Conservation (phyloP, 1,284 basidiomycete species). For the Grifola frondosa region DNA sequence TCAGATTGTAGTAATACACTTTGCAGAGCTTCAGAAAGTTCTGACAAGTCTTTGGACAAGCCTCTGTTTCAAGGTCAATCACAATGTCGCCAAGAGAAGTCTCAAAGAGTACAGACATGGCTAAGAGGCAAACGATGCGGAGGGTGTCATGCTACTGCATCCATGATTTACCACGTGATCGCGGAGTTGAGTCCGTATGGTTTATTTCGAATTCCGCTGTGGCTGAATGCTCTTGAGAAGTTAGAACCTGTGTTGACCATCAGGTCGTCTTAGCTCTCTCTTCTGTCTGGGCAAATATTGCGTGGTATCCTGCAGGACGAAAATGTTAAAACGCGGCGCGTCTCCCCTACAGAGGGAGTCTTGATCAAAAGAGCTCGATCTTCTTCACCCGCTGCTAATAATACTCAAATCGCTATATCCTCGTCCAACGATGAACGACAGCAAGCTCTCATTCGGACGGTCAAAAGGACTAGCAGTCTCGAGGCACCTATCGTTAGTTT, state of each 20-base stretch:
- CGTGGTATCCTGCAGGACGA: too few species aligned
- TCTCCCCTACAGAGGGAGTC: constrained; percentile 56
- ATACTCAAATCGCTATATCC: constrained; percentile 70
- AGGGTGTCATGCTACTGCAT: too few species aligned
- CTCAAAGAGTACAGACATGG: constrained; percentile 94
- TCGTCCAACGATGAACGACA: constrained; percentile 66
- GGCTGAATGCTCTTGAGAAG: too few species aligned
- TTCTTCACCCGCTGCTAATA: constrained; percentile 54
- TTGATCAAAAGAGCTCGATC: constrained; percentile 68
- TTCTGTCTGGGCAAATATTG: too few species aligned
- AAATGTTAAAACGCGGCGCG: constrained; percentile 67
- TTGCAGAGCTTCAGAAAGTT: constrained; percentile 99
- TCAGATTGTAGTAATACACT: constrained; percentile 93
- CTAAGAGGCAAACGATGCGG: too few species aligned
- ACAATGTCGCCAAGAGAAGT: constrained; percentile 95
- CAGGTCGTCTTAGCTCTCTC: too few species aligned
- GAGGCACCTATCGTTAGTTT: constrained; percentile 82
- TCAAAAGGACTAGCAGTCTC: constrained; percentile 75
- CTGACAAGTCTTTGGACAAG: constrained; percentile 86
- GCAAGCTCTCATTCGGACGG: constrained; percentile 74
- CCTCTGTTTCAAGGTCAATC: constrained; percentile 92
- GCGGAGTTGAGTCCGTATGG: too few species aligned
- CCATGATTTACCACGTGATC: too few species aligned
- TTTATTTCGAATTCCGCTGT: too few species aligned
- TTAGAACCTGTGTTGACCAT: too few species aligned